Conservation (phyloP, 768 basidiomycete species). For the Mycena floridula region DNA sequence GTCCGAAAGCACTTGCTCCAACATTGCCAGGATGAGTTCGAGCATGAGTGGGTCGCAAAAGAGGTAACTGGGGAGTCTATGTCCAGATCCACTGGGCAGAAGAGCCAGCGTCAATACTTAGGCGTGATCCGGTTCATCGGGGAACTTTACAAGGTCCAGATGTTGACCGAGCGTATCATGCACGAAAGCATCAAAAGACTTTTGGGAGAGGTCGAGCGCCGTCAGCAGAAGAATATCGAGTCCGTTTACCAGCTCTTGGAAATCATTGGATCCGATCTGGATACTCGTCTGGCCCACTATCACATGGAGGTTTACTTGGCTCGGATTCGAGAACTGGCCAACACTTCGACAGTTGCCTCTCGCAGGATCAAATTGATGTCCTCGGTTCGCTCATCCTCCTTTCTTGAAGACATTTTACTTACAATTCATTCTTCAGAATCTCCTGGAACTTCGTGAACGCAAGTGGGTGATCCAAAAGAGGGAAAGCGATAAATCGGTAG, state of each 20-base stretch:
- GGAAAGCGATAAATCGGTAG: slow-evolving; percentile 60
- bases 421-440: slow-evolving; percentile 50
- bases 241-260: slow-evolving; percentile 87
- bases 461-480: slow-evolving; percentile 74
- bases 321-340: slow-evolving; percentile 78
- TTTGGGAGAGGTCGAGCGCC: slow-evolving; percentile 87
- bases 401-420: slow-evolving; percentile 2
- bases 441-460: slow-evolving; percentile 80
- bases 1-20: slow-evolving; percentile 97
- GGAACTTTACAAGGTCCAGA: slow-evolving; percentile 97
- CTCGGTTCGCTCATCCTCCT: slow-evolving; percentile 49
- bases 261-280: slow-evolving; percentile 84
- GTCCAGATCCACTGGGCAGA: slow-evolving; percentile 86
- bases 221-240: slow-evolving; percentile 98
- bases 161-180: slow-evolving; percentile 98
- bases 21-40: slow-evolving; percentile 96
- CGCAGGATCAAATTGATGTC: slow-evolving; percentile 92
- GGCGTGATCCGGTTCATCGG: slow-evolving; percentile 98
- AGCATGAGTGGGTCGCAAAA: slow-evolving; percentile 89
- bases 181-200: slow-evolving; percentile 97
- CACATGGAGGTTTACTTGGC: slow-evolving; percentile 93
- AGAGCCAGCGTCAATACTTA: slow-evolving; percentile 94
- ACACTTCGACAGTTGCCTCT: slow-evolving; percentile 68
- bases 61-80: slow-evolving; percentile 88
- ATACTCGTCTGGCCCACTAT: slow-evolving; percentile 71